These are phyloP conservation scores for Emergomyces pasteurianus DNA, from an alignment of 2,329 filamentous ascomycete species.

Conservation along the genomic window DNA sequence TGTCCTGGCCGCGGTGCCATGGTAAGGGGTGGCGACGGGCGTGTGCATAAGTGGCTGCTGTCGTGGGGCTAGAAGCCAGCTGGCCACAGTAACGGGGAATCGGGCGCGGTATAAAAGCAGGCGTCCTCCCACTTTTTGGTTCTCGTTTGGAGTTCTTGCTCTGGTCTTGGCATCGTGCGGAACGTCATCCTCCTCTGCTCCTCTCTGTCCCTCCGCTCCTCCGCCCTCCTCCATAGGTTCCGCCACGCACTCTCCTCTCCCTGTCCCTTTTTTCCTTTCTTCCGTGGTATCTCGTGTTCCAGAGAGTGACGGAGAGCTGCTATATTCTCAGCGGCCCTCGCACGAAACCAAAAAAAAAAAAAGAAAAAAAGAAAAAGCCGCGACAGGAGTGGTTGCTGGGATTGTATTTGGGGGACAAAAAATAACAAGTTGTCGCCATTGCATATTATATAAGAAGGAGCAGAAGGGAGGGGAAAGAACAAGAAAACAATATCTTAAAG, in stretches of 20 bases:
- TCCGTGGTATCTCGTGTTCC: background rate
- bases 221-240: background rate
- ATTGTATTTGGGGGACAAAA: background rate
- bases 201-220: background rate
- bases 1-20: background rate
- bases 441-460: background rate
- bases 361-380: too few relatives aligned
- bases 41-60: conserved; percentile 4
- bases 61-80: conserved; percentile 4
- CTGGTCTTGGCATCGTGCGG: conserved; percentile 13
- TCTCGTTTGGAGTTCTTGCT: conserved; percentile 6
- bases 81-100: conserved; percentile 2
- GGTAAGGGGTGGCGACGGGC: conserved; percentile 3
- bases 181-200: conserved; percentile 5
- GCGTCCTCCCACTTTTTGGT: conserved; percentile 8
- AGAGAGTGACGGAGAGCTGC: background rate
- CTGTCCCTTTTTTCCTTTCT: background rate
- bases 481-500: conserved; percentile 1
- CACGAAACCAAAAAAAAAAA: background rate
- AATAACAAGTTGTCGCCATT: background rate
- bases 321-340: background rate
- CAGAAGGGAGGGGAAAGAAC: background rate
- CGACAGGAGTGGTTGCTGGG: background rate
- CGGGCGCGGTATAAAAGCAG: conserved; percentile 13
- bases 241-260: background rate